Evolutionary conservation across 768 basidiomycete genomes (phyloP), one percentile per base, ranked within the genome.

Genomic region (Tricholoma terreum): DNA sequence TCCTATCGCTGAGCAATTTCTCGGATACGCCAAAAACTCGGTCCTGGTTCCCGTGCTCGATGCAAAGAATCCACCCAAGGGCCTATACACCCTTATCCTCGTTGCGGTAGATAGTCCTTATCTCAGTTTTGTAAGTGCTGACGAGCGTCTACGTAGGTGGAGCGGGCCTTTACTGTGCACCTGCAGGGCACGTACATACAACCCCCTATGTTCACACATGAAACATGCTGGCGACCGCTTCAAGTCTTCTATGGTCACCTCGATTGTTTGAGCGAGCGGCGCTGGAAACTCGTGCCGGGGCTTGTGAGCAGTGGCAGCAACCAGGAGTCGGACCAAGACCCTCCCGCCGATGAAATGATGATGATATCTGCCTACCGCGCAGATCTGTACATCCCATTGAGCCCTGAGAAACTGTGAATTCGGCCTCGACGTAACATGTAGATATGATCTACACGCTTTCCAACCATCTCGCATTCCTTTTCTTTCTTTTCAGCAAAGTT

Each of bases 61-160:
- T 50, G 46, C 55, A 9, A 36, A 56, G 50, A 49, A 50, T 33
- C 55, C 55, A 12, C 55, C 46, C 1, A 56, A 56, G 36, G 46
- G 55, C 3, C 48, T 56, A 6, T 56, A 56, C 36, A 35, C 50
- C 33, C 34, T 56, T 21, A 49, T 56, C 27, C 30, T 56, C 1
- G 30, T 48, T 14, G 55, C 55, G n/a, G 55, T 56, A 56, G 34
- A 43, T 15, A 46, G 12, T 22, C 35, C 50, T 11, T 17, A 5
- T 30, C 30, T 48, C 7, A 21, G 10, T 27, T 5, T 34, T 9
- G 36, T 48, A 22, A 43, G 24, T 27, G 24, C 24, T 27, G 24
- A 27, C 6, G 24, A 27, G 24, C 6, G 6, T 27, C 24, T 27
- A 27, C 6, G 24, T 27, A 27, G 24, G 24, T 27, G 24, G 24